Conservation (phyloP, 441 rosid genomes). For the Pelargonium fulgidum region DNA sequence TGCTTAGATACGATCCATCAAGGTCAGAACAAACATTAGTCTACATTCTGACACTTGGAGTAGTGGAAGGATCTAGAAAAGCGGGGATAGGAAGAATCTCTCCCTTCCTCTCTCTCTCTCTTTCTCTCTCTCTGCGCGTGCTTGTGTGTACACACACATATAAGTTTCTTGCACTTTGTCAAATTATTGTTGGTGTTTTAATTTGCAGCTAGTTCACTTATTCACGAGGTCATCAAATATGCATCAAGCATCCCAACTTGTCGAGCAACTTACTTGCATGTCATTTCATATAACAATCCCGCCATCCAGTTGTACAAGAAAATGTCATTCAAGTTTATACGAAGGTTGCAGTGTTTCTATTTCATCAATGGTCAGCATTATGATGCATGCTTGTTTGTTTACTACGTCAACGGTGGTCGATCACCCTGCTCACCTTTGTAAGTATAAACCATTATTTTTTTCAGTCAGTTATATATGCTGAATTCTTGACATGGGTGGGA, state of each 20-base stretch:
- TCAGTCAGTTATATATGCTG: background rate
- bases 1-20: conserved; percentile 54
- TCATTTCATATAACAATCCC: conserved; percentile 80
- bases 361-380: conserved; percentile 74
- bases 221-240: conserved; percentile 64
- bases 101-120: too few relatives aligned
- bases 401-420: conserved; percentile 69
- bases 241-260: conserved; percentile 58
- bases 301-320: conserved; percentile 82
- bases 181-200: conserved; percentile 13
- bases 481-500: too few relatives aligned
- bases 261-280: conserved; percentile 87
- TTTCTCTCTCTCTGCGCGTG: too few relatives aligned
- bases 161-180: background rate
- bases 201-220: conserved; percentile 64
- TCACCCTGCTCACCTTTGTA: conserved; percentile 93
- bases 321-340: conserved; percentile 77
- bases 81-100: conserved; percentile 91
- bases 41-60: conserved; percentile 84
- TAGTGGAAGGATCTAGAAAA: conserved; percentile 65
- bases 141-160: too few relatives aligned
- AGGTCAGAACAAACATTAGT: conserved; percentile 67
- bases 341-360: conserved; percentile 71
- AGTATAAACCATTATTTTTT: conserved; percentile 27
- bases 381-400: conserved; percentile 80